Base-by-base conservation (phyloP, 2,329 filamentous ascomycete genomes). In the Penicillium sp. region DNA sequence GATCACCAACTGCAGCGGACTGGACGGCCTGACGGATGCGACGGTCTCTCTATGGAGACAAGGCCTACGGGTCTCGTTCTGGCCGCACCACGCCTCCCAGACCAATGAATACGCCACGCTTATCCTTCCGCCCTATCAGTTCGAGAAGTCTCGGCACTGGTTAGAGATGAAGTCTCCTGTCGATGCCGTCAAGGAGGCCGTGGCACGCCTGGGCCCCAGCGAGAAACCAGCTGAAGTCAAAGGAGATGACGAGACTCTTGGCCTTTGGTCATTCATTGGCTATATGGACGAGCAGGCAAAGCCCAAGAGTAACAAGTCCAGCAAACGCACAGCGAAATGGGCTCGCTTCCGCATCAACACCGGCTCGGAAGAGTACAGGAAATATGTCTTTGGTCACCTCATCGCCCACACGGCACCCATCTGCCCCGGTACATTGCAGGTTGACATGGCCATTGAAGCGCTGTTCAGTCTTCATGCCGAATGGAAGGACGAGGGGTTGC, bases 281-380 rank as follows among this genome's bases (percentile, higher is more conserved):
- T 64, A 61, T 15, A 31, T 54, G 6, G 61, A 67, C 25, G 15
- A 15, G 11, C 14, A 25, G 25, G 22, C 49, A 20, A 52, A 52
- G 10, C 14, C 11, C 15, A 39, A 38, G 25, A 28, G 25, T 28
- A 28, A 5, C 25, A 28, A 28, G 25, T 28, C 25, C 4, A 41
- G 38, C 38, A 41, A 41, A 8, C 38, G 38, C n/a, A 41, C 5
- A 17, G n/a, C 7, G 7, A 41, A 41, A n/a, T n/a, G n/a, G n/a
- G 62, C 60, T 1, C 68, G 73, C 0, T 83, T 83, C 72, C 71
- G 71, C 0, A 69, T 83, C 67, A 79, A 81, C 60, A 79, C 78
- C 0, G 57, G 39, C 3, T 69, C 62, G 0, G 55, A 71, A 0
- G 67, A 74, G 37, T 84, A 77, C 62, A 50, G 75, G 22, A 34